phyloP scores from a whole-genome alignment of 2,329 filamentous ascomycete species.

The Fusarium neocosmosporiellum region DNA sequence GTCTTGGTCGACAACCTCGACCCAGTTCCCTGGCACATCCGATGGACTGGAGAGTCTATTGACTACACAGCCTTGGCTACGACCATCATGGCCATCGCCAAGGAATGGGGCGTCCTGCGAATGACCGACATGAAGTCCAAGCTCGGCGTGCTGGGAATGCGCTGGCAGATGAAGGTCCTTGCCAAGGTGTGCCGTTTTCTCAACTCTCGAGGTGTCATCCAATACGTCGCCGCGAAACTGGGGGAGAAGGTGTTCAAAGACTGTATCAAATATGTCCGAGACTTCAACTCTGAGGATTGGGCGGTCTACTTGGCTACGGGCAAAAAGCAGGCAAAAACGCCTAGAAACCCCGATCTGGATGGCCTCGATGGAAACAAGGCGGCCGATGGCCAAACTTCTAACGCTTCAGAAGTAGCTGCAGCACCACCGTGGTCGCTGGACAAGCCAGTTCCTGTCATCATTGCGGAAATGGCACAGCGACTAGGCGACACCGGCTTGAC shows the following conservation, averaged over 20 bases:
- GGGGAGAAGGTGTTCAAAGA: slow-evolving; percentile 68
- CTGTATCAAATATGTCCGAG: slow-evolving; percentile 68
- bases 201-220: slow-evolving; percentile 64
- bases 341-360: slow-evolving; percentile 42
- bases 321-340: slow-evolving; percentile 45
- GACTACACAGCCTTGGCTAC: slow-evolving; percentile 68
- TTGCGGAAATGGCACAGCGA: slow-evolving; percentile 45
- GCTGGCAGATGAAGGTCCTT: slow-evolving; percentile 70
- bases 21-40: slow-evolving; percentile 65
- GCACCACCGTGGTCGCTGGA: slow-evolving; percentile 50
- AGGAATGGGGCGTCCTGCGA: slow-evolving; percentile 68
- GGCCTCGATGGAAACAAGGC: slow-evolving; percentile 38
- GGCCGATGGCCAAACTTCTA: slow-evolving; percentile 35
- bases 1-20: slow-evolving; percentile 59
- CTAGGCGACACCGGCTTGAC: slow-evolving; percentile 47
- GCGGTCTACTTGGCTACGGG: slow-evolving; percentile 64
- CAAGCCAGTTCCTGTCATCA: slow-evolving; percentile 48
- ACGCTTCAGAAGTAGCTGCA: slow-evolving; percentile 39
- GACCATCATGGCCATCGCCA: slow-evolving; percentile 67
- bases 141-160: slow-evolving; percentile 64
- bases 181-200: slow-evolving; percentile 69
- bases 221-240: slow-evolving; percentile 67
- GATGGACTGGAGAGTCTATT: slow-evolving; percentile 69
- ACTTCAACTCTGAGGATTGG: slow-evolving; percentile 68
- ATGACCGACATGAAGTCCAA: slow-evolving; percentile 69